Evolutionary conservation across 148 eudicot species (phyloP).

Genomic region (Nyssa sinensis): DNA sequence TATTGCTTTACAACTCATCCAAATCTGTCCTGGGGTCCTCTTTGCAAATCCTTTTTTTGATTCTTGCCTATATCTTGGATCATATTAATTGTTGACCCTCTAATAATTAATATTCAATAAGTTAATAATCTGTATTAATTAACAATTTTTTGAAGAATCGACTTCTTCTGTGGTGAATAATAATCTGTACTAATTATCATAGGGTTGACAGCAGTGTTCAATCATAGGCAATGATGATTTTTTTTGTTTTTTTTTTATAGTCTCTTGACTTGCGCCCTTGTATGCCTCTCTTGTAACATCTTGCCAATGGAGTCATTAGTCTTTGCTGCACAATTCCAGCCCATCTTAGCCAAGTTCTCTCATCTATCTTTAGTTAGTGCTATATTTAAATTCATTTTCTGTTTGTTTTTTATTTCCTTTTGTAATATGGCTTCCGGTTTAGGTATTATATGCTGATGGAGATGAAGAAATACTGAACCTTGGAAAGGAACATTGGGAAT

Average conservation of each 20-base stretch:
- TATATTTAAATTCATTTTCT: too few species aligned
- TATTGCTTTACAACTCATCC: neutral
- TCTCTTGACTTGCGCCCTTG: neutral
- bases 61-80: neutral
- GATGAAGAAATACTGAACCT: slow-evolving; percentile 57
- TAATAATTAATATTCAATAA: too few species aligned
- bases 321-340: neutral
- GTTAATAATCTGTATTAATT: too few species aligned
- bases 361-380: neutral
- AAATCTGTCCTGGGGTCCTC: neutral
- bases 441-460: slow-evolving; percentile 50
- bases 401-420: neutral
- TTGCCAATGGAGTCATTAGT: neutral
- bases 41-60: neutral
- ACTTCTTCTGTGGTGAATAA: too few species aligned
- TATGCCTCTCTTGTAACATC: neutral
- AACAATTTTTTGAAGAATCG: too few species aligned
- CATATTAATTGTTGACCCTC: too few species aligned
- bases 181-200: too few species aligned
- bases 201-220: too few species aligned
- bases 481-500: slow-evolving; percentile 40
- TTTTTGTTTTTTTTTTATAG: too few species aligned
- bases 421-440: neutral
- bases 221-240: neutral
- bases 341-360: neutral